Conservation (phyloP, 2,329 filamentous ascomycete species). For the Exserohilum turcica region DNA sequence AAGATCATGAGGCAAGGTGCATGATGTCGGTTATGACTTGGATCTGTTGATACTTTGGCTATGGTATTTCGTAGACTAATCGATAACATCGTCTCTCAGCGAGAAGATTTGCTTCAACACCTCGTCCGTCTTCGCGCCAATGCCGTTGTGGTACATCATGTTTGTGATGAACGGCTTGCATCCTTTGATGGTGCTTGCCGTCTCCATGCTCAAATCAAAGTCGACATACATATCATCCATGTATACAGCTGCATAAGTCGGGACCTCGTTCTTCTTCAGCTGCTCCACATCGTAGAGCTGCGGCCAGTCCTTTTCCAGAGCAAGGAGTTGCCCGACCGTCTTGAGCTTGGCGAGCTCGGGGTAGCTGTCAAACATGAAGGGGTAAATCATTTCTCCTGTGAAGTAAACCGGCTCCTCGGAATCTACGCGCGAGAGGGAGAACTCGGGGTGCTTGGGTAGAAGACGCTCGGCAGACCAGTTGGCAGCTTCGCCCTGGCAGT, state of each 20-base stretch:
- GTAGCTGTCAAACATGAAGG: constrained; percentile 82
- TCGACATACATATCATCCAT: constrained; percentile 94
- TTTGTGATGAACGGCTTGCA: constrained; percentile 87
- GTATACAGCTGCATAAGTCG: constrained; percentile 83
- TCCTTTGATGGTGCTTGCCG: constrained; percentile 73
- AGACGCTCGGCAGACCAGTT: constrained; percentile 77
- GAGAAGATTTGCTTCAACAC: constrained; percentile 77
- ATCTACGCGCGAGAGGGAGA: constrained; percentile 47
- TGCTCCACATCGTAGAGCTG: constrained; percentile 75
- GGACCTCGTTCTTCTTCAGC: constrained; percentile 76
- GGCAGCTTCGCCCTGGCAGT: constrained; percentile 71
- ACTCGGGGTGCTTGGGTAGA: constrained; percentile 56
- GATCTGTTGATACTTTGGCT: not conserved
- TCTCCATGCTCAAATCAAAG: constrained; percentile 72
- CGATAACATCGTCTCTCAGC: constrained; percentile 71
- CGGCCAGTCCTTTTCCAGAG: constrained; percentile 71
- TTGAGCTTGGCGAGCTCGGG: constrained; percentile 73
- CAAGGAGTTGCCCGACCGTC: constrained; percentile 72
- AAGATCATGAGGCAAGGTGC: constrained; percentile 25
- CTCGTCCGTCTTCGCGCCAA: constrained; percentile 74
- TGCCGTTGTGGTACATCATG: constrained; percentile 81
- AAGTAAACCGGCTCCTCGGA: constrained; percentile 69
- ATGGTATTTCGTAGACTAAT: constrained; percentile 46
- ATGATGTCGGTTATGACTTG: not conserved
- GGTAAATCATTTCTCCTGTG: constrained; percentile 91